A percentile compares a stretch with the other conserved stretches of the same genome.
Conservation (phyloP, 768 basidiomycete species). For the Termitomyces sp. region DNA sequence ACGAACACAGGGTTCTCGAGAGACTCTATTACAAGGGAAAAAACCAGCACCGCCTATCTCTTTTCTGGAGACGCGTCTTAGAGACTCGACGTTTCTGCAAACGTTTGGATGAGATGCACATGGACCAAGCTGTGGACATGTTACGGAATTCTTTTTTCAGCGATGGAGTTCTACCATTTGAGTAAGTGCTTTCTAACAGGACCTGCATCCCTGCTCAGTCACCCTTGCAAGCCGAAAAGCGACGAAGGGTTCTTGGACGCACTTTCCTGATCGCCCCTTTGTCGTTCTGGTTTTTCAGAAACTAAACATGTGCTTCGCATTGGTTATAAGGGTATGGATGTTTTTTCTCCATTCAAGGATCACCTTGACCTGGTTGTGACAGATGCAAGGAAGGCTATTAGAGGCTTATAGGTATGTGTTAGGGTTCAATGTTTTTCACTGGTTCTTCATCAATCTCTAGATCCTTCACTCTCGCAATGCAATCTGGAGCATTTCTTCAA, state of each 20-base stretch:
- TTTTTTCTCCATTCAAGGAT: not conserved
- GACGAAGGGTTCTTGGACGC: constrained; percentile 62
- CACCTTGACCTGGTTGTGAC: not conserved
- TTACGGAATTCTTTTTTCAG: constrained; percentile 54
- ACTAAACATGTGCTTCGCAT: constrained; percentile 26
- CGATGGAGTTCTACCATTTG: constrained; percentile 23
- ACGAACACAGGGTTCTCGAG: constrained; percentile 59
- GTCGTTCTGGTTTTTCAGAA: constrained; percentile 32
- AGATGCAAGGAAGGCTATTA: constrained; percentile 16
- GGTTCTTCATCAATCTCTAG: constrained; percentile 29
- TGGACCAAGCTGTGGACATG: constrained; percentile 27
- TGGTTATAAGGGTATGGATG: constrained; percentile 44
- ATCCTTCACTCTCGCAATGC: constrained; percentile 59
- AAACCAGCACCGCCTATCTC: constrained; percentile 67
- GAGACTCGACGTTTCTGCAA: constrained; percentile 57
- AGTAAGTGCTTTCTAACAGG: constrained; percentile 26
- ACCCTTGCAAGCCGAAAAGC: constrained; percentile 39
- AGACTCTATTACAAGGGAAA: constrained; percentile 76
- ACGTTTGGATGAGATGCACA: constrained; percentile 28
- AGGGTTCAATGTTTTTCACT: not conserved
- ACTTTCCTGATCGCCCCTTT: constrained; percentile 40
- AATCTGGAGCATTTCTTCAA: constrained; percentile 71
- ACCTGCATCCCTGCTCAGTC: not conserved
- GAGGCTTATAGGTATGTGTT: constrained; percentile 47
- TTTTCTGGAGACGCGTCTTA: constrained; percentile 66